Evolutionary conservation across 768 basidiomycete species (phyloP).

Genomic region (Russula foetens): DNA sequence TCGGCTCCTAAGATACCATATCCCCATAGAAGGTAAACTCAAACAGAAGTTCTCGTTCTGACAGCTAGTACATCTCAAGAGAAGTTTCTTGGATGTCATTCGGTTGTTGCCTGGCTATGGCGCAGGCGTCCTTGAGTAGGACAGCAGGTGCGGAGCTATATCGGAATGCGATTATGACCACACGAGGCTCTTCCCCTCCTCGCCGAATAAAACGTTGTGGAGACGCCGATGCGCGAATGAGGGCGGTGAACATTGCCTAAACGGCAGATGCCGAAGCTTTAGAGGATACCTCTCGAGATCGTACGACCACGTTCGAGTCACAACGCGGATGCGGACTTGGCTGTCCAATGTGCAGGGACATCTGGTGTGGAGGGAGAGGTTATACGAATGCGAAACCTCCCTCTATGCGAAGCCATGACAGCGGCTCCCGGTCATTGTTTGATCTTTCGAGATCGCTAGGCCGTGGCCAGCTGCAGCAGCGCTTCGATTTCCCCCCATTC

Average conservation of each 20-base stretch:
- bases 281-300: neutral
- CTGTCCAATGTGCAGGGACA: too few species aligned
- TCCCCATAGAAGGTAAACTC: too few species aligned
- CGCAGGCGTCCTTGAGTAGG: constrained; percentile 3
- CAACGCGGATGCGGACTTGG: neutral
- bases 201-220: neutral
- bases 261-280: neutral
- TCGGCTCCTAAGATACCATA: too few species aligned
- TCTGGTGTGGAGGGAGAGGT: too few species aligned
- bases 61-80: neutral
- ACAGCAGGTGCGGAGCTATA: neutral
- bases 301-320: neutral
- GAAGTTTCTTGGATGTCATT: neutral
- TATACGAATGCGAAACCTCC: too few species aligned
- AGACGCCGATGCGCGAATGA: neutral
- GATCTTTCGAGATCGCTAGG: neutral
- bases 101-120: neutral
- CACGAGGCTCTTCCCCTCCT: neutral
- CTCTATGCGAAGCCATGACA: too few species aligned
- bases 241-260: neutral
- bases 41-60: neutral
- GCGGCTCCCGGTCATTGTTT: too few species aligned
- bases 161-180: neutral
- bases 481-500: too few species aligned
- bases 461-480: too few species aligned